Conservation (phyloP, 129 eudicot genomes). For the Artemisia annua region DNA sequence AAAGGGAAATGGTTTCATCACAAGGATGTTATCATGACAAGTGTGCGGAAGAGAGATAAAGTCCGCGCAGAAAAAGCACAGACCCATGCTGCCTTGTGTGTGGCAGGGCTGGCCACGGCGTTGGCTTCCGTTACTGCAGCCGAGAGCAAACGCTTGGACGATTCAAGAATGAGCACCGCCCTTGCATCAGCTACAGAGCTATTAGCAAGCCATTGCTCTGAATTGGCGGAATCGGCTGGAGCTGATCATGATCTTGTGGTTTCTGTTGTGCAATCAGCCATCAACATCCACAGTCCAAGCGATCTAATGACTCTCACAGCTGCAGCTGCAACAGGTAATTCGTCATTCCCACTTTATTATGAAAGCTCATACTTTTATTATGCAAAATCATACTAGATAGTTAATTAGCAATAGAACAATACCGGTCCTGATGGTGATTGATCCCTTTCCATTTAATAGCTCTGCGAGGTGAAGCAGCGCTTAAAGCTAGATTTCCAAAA, state of each 20-base stretch:
- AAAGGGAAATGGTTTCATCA: constrained; percentile 62
- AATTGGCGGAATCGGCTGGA: constrained; percentile 81
- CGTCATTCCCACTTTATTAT: not conserved
- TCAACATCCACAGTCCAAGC: constrained; percentile 51
- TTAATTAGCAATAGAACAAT: no score
- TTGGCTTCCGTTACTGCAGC: constrained; percentile 66
- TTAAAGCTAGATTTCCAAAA: constrained; percentile 69
- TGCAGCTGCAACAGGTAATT: constrained; percentile 89
- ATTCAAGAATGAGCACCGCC: constrained; percentile 59
- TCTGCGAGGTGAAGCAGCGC: constrained; percentile 76
- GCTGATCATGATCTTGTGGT: constrained; percentile 58
- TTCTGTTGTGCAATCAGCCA: constrained; percentile 67
- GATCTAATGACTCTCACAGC: constrained; percentile 86
- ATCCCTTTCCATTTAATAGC: constrained; percentile 37
- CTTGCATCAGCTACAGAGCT: constrained; percentile 80
- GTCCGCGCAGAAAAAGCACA: constrained; percentile 63
- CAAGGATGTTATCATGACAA: constrained; percentile 4
- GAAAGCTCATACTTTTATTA: not conserved
- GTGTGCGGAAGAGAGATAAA: constrained; percentile 64
- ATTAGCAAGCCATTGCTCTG: constrained; percentile 78
- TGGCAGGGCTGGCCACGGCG: constrained; percentile 85
- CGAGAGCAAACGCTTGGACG: constrained; percentile 30
- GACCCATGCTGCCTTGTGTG: constrained; percentile 62
- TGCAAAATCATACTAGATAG: no score
- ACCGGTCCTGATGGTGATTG: not conserved